phyloP scores from a whole-genome alignment of 2,329 filamentous ascomycete genomes.

The Thielaviopsis musarum region DNA sequence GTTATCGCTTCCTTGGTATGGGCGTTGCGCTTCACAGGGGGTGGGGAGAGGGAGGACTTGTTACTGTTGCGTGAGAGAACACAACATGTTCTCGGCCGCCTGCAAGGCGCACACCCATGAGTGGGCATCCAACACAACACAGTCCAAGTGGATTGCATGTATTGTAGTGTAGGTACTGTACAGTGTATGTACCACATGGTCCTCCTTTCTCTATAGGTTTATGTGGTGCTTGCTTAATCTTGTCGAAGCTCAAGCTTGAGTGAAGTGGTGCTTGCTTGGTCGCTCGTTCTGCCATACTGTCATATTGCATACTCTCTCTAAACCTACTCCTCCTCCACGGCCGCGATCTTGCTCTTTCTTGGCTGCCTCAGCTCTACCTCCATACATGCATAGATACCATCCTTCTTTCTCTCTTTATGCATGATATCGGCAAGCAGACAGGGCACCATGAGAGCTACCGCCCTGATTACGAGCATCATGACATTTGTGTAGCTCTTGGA shows the following conservation, averaged over 20 bases:
- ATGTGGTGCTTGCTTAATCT: not conserved
- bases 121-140: not conserved
- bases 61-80: not conserved
- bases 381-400: not conserved
- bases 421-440: not conserved
- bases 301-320: not conserved
- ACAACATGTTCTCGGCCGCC: not conserved
- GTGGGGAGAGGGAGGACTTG: too few species aligned
- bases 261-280: not conserved
- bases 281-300: not conserved
- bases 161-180: not conserved
- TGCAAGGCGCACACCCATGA: not conserved
- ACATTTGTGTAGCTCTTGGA: not conserved
- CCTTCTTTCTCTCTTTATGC: not conserved
- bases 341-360: not conserved
- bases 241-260: not conserved
- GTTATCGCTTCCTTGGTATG: too few species aligned
- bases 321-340: not conserved
- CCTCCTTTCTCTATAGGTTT: not conserved
- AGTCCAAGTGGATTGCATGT: not conserved
- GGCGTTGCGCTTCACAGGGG: too few species aligned
- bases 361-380: not conserved
- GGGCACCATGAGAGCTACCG: not conserved
- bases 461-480: not conserved
- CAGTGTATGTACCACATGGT: not conserved